A percentile compares a stretch with the other conserved stretches of the same genome.
Conservation (phyloP, 108 stramenopile species). For the Pseudonitzschia multiseries region DNA sequence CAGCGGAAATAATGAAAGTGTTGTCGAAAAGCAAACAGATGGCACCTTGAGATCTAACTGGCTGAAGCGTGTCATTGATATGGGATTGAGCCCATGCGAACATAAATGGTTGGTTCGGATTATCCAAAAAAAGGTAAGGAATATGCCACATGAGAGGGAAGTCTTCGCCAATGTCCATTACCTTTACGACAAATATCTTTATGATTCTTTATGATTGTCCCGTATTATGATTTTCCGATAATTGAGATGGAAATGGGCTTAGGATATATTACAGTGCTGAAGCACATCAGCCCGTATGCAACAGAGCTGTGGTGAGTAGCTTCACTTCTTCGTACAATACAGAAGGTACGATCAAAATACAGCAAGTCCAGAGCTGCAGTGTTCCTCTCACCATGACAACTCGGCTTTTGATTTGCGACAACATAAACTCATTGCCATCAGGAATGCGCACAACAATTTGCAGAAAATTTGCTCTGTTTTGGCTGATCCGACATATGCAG, state of each 20-base stretch:
- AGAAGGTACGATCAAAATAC: no score
- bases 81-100: constrained; percentile 53
- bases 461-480: constrained; percentile 42
- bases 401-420: neutral
- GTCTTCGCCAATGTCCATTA: neutral
- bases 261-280: constrained; percentile 44
- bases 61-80: constrained; percentile 28
- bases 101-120: constrained; percentile 87
- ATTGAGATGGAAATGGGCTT: constrained; percentile 52
- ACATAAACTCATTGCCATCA: neutral
- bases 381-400: neutral
- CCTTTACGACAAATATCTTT: no score
- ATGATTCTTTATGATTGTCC: neutral
- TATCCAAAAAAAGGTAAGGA: constrained; percentile 42
- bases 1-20: neutral
- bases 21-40: constrained; percentile 7
- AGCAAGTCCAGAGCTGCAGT: neutral
- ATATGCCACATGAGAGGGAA: neutral
- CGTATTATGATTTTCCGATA: neutral
- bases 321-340: neutral
- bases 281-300: constrained; percentile 50
- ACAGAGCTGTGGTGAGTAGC: constrained; percentile 25
- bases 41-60: constrained; percentile 12
- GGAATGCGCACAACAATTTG: constrained; percentile 36
- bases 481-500: constrained; percentile 33